Evolutionary conservation across 2,329 filamentous ascomycete genomes (phyloP), one percentile per base, ranked within the genome.

Genomic region (Incumbomyces lentus): DNA sequence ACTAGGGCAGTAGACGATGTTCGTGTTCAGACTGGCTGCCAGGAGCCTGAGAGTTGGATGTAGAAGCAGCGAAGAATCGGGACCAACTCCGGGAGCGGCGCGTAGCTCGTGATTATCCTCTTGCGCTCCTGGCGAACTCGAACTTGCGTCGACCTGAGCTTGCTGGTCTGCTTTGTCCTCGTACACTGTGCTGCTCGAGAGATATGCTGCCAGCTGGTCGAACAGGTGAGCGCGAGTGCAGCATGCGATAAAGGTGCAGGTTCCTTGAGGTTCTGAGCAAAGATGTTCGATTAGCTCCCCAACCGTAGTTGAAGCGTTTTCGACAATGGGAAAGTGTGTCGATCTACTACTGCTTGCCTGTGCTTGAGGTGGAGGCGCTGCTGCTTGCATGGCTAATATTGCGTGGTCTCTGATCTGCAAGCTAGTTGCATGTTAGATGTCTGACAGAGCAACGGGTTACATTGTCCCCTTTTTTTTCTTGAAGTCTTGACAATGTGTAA

Each of bases 1-100:
- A 2, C 83, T 86, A 0, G 86, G 79, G 46, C 79, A 76, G 64
- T 93, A 95, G 31, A 78, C 68, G 7, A 89, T 64, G 46, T 76
- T 78, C 52, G 93, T 74, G 56, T 81, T 78, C 26, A 79, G 76
- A 6, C 86, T 82, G 2, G 76, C 73, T 39, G 81, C 76, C 22
- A 89, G 70, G 52, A 86, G 75, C 46, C 80, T 74, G 12, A 95
- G 75, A 0, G 84, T 80, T 22, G 81, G 76, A 13, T 71, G 68
- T 6, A 86, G 65, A 6, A 87, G 67, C 30, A 14, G 12, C n/a
- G 22, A 26, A 26, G 22, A 26, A 26, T 26, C 22, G 22, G 4
- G 22, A 26, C 22, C 8, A n/a, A n/a, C n/a, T n/a, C n/a, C n/a
- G n/a, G n/a, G n/a, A n/a, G n/a, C n/a, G n/a, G n/a, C n/a, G n/a